Percentiles rank a stretch among this genome's conserved stretches.
Conservation (phyloP, 179 eudicot genomes). For the Spinacia oleracea region DNA sequence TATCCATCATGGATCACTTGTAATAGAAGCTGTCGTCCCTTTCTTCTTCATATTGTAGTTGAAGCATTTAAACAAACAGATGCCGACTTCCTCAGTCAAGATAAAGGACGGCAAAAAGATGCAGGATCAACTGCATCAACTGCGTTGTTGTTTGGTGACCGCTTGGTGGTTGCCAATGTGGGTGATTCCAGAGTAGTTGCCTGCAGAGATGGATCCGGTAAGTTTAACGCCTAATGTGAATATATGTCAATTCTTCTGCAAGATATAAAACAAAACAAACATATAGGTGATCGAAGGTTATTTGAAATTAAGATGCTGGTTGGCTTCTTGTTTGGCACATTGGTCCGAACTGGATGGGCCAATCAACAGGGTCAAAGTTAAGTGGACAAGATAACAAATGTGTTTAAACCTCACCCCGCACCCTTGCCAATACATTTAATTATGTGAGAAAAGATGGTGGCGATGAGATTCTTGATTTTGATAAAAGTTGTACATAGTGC, state of each 20-base stretch:
- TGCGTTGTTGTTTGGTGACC: conserved; percentile 58
- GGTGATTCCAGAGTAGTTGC: conserved; percentile 83
- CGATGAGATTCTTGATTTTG: too few relatives aligned
- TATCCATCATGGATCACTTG: background rate
- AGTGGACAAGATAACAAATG: too few relatives aligned
- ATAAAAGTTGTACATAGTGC: too few relatives aligned
- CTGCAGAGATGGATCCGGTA: conserved; percentile 61
- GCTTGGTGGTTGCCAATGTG: conserved; percentile 73
- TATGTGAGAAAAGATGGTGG: too few relatives aligned
- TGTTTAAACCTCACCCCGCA: too few relatives aligned
- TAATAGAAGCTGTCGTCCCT: background rate
- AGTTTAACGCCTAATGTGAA: background rate
- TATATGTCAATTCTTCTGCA: background rate
- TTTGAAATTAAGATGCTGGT: too few relatives aligned
- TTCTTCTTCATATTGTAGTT: conserved; percentile 36
- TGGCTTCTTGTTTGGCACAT: too few relatives aligned
- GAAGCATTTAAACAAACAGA: conserved; percentile 68
- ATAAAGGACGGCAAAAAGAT: conserved; percentile 59
- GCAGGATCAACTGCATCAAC: conserved; percentile 89
- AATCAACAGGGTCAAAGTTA: too few relatives aligned
- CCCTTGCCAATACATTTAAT: too few relatives aligned
- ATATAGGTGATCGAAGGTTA: too few relatives aligned
- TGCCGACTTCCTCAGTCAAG: conserved; percentile 52
- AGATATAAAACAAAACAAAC: background rate
- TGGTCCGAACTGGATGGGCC: too few relatives aligned